These are phyloP conservation scores for Emiliania huxleyi DNA, from an alignment of 78 protist species.

Conservation along the genomic window DNA sequence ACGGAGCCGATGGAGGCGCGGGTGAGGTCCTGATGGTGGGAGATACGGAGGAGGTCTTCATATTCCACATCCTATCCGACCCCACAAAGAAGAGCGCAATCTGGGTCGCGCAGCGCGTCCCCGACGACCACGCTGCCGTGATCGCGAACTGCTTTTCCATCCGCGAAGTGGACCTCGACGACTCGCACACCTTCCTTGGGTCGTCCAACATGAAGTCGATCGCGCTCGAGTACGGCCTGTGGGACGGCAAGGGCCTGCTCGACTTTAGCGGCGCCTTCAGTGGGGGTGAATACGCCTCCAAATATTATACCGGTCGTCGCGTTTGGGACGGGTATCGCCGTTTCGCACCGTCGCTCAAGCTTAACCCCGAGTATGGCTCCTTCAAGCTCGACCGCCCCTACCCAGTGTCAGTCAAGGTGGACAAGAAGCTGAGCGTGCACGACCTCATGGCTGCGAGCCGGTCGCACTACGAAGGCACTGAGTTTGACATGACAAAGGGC, in stretches of 20 bases:
- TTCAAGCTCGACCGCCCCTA: too few species aligned
- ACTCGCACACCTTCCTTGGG: background rate
- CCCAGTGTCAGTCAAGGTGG: constrained; percentile 10
- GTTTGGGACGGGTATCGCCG: constrained; percentile 55
- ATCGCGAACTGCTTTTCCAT: constrained; percentile 51
- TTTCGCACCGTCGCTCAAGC: constrained; percentile 38
- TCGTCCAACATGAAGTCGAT: background rate
- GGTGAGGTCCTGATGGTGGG: constrained; percentile 49
- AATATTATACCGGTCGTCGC: constrained; percentile 50
- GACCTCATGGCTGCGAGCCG: background rate
- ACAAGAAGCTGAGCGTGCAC: background rate
- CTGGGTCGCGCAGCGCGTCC: constrained; percentile 68
- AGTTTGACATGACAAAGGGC: constrained; percentile 42
- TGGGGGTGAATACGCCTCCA: background rate
- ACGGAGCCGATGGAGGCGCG: constrained; percentile 7
- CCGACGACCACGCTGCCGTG: constrained; percentile 51
- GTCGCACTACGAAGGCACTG: constrained; percentile 32
- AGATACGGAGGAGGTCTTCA: constrained; percentile 45
- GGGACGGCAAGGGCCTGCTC: constrained; percentile 33
- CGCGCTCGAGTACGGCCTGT: constrained; percentile 38
- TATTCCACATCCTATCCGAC: constrained; percentile 62
- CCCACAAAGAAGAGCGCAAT: constrained; percentile 32
- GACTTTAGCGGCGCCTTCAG: constrained; percentile 49
- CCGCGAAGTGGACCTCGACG: constrained; percentile 29
- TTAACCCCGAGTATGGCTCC: background rate